Percentiles rank a stretch among this genome's conserved stretches.
Evolutionary conservation across 139 green algal species (phyloP).

Genomic region (Edaphochlamys debaryana): DNA sequence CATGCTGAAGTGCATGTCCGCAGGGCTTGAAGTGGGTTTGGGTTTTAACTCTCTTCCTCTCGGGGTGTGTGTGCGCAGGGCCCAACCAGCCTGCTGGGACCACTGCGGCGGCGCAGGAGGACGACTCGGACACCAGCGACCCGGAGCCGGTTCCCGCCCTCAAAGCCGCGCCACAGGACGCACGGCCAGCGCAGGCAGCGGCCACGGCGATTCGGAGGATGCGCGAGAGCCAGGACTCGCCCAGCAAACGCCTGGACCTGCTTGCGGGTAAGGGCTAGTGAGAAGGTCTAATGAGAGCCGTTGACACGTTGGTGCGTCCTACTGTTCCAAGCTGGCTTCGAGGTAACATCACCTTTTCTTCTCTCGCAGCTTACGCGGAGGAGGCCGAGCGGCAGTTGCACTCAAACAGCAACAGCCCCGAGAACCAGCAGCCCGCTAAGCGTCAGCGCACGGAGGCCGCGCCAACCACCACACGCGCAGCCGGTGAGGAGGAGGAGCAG

Average conservation of each 20-base stretch:
- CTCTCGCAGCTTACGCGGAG: conserved; percentile 39
- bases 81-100: background rate
- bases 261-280: conserved; percentile 51
- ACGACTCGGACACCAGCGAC: conserved; percentile 42
- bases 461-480: background rate
- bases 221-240: conserved; percentile 39
- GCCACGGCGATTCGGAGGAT: background rate
- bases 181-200: conserved; percentile 2
- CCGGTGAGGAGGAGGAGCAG: conserved; percentile 26
- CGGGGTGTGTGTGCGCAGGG: no score
- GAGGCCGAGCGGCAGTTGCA: conserved; percentile 41
- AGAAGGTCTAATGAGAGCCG: no score
- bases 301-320: no score
- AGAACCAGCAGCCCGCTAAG: background rate
- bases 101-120: background rate
- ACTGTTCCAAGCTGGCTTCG: no score
- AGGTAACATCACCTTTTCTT: no score
- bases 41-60: no score
- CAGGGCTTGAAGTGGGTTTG: no score
- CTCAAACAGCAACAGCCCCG: conserved; percentile 37
- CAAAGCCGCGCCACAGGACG: background rate
- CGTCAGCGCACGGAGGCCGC: conserved; percentile 13
- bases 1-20: no score
- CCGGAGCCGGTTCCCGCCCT: conserved; percentile 26
- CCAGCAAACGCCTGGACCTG: conserved; percentile 55